Evolutionary conservation across 805 yeast genomes (phyloP).

Genomic region (Tetrapisispora nanseiensis): DNA sequence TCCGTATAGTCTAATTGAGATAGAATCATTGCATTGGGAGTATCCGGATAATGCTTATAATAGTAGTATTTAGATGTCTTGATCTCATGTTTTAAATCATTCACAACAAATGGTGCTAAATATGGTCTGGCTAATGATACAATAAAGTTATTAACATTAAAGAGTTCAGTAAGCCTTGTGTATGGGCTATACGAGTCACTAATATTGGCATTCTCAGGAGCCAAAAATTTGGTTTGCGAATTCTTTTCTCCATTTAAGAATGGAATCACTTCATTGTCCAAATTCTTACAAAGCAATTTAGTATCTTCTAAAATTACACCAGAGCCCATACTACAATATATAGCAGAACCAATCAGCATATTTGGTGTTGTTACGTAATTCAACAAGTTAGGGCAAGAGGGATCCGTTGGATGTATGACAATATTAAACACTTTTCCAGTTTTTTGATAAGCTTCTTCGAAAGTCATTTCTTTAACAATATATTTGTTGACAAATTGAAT

Average conservation of each 20-base stretch:
- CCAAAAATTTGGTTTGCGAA: conserved; percentile 25
- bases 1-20: conserved; percentile 27
- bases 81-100: conserved; percentile 67
- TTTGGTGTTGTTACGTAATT: conserved; percentile 93
- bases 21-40: conserved; percentile 13
- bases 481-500: conserved; percentile 61
- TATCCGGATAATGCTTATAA: conserved; percentile 33
- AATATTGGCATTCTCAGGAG: conserved; percentile 39
- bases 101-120: conserved; percentile 77
- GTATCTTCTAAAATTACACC: conserved; percentile 53
- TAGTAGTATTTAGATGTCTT: conserved; percentile 32
- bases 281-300: conserved; percentile 47
- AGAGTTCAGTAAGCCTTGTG: conserved; percentile 79
- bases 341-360: conserved; percentile 82
- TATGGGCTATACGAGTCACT: conserved; percentile 58
- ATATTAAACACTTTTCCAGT: conserved; percentile 77
- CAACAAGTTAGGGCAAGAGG: conserved; percentile 55
- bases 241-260: conserved; percentile 36
- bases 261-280: conserved; percentile 52
- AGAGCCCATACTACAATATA: conserved; percentile 72
- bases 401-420: conserved; percentile 65
- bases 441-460: conserved; percentile 81
- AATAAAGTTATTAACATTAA: conserved; percentile 88
- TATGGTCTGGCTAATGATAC: conserved; percentile 91
- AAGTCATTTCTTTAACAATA: conserved; percentile 73